Evolutionary conservation across 2,329 filamentous ascomycete genomes (phyloP), one percentile per base, ranked within the genome.

Genomic region (Nemania sp.): DNA sequence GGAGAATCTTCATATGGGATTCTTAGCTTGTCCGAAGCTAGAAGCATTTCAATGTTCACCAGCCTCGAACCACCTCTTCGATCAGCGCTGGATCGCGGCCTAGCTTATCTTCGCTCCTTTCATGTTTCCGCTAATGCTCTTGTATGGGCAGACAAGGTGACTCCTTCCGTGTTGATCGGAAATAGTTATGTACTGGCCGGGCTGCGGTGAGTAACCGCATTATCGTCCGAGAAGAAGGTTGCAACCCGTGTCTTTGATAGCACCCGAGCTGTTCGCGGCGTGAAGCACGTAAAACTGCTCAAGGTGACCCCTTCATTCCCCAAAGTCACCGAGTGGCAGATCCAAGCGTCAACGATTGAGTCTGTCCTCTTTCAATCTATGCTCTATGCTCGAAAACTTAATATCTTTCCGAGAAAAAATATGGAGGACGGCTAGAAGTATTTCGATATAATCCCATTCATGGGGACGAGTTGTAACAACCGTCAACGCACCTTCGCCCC

Each of bases 381-480:
- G 24, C 29, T 70, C 18, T 24, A 62, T 27, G 35, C 64, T 5
- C 64, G 61, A 6, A 24, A 70, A 13, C 61, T 73, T 5, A 52
- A 54, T 15, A 57, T 68, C 1, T 73, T 73, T 43, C 62, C 71
- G 13, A 32, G 68, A 27, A 55, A 59, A 32, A 47, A 45, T 18
- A 63, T 68, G 38, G 64, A 66, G 45, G 64, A 68, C 26, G 67
- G 68, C 27, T 69, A 43, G 13, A 43, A 72, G 38, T 73, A 73
- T 49, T 69, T 73, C 26, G 68, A 66, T 38, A 59, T 72, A 10
- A 70, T 73, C 20, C 71, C 71, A 0, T 63, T 73, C 15, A 68
- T 52, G n/a, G 71, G 69, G 71, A 65, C 71, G 1, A 52, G 41
- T 11, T 71, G 68, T 54, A 71, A 66, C 57, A 64, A 69, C 27